phyloP scores from a whole-genome alignment of 1,284 basidiomycete genomes.

The Trametes versicolor region DNA sequence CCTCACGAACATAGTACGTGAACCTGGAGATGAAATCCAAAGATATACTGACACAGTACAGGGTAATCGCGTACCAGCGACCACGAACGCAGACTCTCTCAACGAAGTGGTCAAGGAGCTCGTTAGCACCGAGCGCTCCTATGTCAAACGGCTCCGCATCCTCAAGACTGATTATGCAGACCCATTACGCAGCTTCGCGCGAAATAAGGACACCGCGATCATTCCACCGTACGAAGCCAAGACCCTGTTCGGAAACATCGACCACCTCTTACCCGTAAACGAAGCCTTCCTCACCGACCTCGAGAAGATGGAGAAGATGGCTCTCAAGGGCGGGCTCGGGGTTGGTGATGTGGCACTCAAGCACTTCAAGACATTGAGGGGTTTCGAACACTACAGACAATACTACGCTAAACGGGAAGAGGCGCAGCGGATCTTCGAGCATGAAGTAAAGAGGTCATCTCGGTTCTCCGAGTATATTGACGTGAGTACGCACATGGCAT shows the following conservation, averaged over 20 bases:
- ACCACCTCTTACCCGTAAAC: slow-evolving; percentile 88
- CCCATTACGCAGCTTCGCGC: slow-evolving; percentile 87
- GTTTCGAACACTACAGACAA: slow-evolving; percentile 91
- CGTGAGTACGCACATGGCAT: slow-evolving; percentile 54
- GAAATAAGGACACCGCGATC: slow-evolving; percentile 86
- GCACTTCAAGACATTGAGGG: slow-evolving; percentile 84
- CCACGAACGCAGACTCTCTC: slow-evolving; percentile 71
- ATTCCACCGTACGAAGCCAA: slow-evolving; percentile 92
- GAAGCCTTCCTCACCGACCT: slow-evolving; percentile 88
- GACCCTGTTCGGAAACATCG: slow-evolving; percentile 93
- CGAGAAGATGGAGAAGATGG: slow-evolving; percentile 67
- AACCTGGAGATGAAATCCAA: neutral
- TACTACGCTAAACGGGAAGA: slow-evolving; percentile 96
- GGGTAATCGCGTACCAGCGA: slow-evolving; percentile 59
- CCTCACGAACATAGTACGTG: slow-evolving; percentile 31
- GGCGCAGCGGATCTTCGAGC: slow-evolving; percentile 89
- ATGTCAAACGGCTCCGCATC: slow-evolving; percentile 77
- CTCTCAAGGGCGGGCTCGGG: slow-evolving; percentile 65
- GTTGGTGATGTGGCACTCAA: slow-evolving; percentile 88
- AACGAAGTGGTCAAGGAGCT: slow-evolving; percentile 80
- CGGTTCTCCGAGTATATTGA: slow-evolving; percentile 88
- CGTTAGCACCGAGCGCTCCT: slow-evolving; percentile 80
- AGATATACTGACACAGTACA: neutral
- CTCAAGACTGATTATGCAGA: slow-evolving; percentile 90
- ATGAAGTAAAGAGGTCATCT: slow-evolving; percentile 79